Conservation (phyloP, 768 basidiomycete species). For the Crassisporium funariophilum region DNA sequence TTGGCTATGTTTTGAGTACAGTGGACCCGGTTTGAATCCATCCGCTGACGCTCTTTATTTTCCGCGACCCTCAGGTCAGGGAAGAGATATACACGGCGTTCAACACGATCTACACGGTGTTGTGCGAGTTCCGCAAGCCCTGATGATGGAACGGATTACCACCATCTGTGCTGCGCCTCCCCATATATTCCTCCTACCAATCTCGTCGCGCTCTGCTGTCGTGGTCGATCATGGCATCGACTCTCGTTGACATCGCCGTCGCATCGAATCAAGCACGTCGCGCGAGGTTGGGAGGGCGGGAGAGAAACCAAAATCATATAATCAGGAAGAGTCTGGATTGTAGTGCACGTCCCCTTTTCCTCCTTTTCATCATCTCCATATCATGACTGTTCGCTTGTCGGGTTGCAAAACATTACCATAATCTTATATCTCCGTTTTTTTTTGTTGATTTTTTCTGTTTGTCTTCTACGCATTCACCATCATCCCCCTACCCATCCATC, state of each 20-base stretch:
- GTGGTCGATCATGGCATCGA: constrained; percentile 10
- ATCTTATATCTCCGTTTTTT: constrained; percentile 29
- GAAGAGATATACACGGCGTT: constrained; percentile 99
- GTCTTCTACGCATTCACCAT: constrained; percentile 38
- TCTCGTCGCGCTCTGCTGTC: constrained; percentile 15
- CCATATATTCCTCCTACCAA: constrained; percentile 17
- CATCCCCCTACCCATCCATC: constrained; percentile 35
- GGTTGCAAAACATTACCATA: constrained; percentile 25
- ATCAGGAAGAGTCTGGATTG: constrained; percentile 41
- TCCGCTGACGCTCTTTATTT: constrained; percentile 49
- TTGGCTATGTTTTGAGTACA: constrained; percentile 26
- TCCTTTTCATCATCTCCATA: constrained; percentile 18
- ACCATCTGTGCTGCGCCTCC: constrained; percentile 20
- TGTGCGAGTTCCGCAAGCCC: constrained; percentile 93
- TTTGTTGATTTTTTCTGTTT: constrained; percentile 18
- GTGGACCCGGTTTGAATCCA: constrained; percentile 47
- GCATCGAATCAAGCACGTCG: constrained; percentile 10
- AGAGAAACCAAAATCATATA: constrained; percentile 19
- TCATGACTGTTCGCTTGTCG: constrained; percentile 7
- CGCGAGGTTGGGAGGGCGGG: constrained; percentile 24
- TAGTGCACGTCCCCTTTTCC: constrained; percentile 49
- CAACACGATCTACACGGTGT: constrained; percentile 98
- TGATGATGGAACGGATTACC: constrained; percentile 32
- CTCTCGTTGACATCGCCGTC: constrained; percentile 10
- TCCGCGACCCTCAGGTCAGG: constrained; percentile 68